Percentiles rank a stretch among this genome's conserved stretches.
These are phyloP conservation scores for Cladosporium sp. DNA, from an alignment of 2,329 filamentous ascomycete species.

Conservation along the genomic window DNA sequence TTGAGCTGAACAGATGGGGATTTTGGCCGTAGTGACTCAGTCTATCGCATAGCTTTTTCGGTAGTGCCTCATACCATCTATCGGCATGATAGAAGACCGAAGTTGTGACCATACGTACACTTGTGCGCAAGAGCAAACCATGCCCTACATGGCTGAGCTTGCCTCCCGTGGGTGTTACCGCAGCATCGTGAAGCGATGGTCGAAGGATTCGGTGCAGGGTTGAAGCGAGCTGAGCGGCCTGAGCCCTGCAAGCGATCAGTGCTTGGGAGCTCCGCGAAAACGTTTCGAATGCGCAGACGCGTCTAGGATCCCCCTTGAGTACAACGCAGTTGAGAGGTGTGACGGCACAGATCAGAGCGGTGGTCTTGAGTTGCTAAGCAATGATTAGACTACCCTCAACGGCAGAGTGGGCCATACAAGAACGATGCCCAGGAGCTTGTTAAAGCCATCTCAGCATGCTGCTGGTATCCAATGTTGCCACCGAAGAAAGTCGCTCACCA, in stretches of 20 bases:
- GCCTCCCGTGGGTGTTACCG: not conserved
- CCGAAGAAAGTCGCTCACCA: too few relatives aligned
- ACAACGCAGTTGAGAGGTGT: too few relatives aligned
- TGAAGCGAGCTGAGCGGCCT: not conserved
- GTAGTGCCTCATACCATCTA: not conserved
- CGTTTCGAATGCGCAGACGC: not conserved
- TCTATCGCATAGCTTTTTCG: not conserved
- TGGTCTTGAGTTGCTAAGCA: too few relatives aligned
- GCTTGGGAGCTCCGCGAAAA: not conserved
- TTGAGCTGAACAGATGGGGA: not conserved
- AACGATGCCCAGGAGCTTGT: too few relatives aligned
- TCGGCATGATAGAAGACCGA: not conserved
- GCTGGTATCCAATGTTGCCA: too few relatives aligned
- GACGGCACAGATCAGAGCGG: too few relatives aligned
- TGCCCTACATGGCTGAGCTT: not conserved
- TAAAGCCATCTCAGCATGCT: too few relatives aligned
- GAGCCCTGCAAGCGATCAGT: not conserved
- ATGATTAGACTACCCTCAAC: too few relatives aligned
- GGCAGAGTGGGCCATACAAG: too few relatives aligned
- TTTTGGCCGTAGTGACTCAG: not conserved
- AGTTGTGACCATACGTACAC: not conserved
- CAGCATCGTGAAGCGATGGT: not conserved
- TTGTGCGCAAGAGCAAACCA: not conserved
- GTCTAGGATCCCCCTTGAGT: too few relatives aligned
- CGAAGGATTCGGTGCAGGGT: not conserved